A percentile compares a stretch with the other conserved stretches of the same genome.
These are phyloP conservation scores for Chlamydomonas incerta DNA, from an alignment of 139 green algal species.

Conservation along the genomic window DNA sequence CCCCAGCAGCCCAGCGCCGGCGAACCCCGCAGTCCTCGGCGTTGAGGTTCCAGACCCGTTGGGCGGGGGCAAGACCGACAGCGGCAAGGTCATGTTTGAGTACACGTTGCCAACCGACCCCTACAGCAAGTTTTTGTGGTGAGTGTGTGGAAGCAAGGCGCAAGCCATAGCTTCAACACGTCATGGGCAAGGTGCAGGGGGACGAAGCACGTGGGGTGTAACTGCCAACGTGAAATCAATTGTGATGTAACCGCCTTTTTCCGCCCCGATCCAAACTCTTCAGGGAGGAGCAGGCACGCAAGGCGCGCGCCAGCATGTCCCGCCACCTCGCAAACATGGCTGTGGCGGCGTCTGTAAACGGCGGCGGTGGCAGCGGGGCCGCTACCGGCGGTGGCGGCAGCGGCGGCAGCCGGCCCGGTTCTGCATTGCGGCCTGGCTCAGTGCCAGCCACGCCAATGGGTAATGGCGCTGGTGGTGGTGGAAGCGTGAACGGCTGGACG, in stretches of 20 bases:
- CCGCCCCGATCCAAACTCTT: too few relatives aligned
- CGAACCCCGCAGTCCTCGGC: background rate
- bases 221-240: too few relatives aligned
- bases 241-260: too few relatives aligned
- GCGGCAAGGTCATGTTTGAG: slow-evolving; percentile 33
- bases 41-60: slow-evolving; percentile 6
- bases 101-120: slow-evolving; percentile 38
- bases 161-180: too few relatives aligned
- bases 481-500: too few relatives aligned
- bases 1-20: too few relatives aligned
- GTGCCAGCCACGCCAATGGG: too few relatives aligned
- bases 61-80: slow-evolving; percentile 4
- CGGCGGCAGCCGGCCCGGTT: background rate
- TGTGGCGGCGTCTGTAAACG: background rate
- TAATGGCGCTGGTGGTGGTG: too few relatives aligned
- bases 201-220: too few relatives aligned
- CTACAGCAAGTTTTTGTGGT: slow-evolving; percentile 23
- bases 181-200: too few relatives aligned
- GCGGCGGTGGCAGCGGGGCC: background rate
- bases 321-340: slow-evolving; percentile 12
- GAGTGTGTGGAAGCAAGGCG: too few relatives aligned
- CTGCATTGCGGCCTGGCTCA: background rate
- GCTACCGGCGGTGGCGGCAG: background rate
- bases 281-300: slow-evolving; percentile 33
- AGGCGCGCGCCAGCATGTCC: slow-evolving; percentile 12